phyloP scores from a whole-genome alignment of 139 green algal genomes.

The Edaphochlamys debaryana region DNA sequence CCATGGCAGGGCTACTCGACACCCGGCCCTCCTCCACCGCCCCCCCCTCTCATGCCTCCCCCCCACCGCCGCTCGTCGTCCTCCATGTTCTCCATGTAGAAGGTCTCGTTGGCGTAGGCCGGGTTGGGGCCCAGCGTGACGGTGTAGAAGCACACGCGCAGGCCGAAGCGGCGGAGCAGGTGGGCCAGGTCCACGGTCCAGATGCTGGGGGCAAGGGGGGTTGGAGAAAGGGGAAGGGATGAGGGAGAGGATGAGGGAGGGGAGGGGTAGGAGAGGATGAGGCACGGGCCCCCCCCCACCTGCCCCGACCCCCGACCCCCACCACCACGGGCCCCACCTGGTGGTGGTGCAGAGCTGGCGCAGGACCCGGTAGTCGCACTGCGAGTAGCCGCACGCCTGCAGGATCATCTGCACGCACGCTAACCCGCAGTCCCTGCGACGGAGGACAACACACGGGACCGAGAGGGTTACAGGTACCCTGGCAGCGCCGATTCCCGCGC shows the following conservation, averaged over 20 bases:
- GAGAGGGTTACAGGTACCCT: too few relatives aligned
- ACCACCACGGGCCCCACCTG: slow-evolving; percentile 59
- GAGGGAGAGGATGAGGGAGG: too few relatives aligned
- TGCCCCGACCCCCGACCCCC: too few relatives aligned
- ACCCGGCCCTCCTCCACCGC: too few relatives aligned
- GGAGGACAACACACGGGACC: too few relatives aligned
- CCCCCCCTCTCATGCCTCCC: too few relatives aligned
- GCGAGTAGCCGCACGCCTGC: slow-evolving; percentile 50
- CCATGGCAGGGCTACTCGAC: too few relatives aligned
- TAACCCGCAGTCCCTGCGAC: slow-evolving; percentile 91
- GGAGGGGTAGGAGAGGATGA: too few relatives aligned
- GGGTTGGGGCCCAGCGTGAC: slow-evolving; percentile 87
- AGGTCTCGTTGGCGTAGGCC: slow-evolving; percentile 79
- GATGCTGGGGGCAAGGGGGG: slow-evolving; percentile 64
- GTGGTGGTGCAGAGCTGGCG: slow-evolving; percentile 70
- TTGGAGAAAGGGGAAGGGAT: background rate
- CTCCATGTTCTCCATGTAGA: slow-evolving; percentile 85
- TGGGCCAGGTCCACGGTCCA: slow-evolving; percentile 95
- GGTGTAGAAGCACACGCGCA: slow-evolving; percentile 78
- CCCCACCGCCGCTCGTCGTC: slow-evolving; percentile 56
- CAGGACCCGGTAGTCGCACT: slow-evolving; percentile 64
- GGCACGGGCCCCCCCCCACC: too few relatives aligned
- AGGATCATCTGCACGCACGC: slow-evolving; percentile 93
- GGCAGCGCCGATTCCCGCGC: too few relatives aligned
- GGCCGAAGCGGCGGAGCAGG: slow-evolving; percentile 77